A percentile compares a stretch with the other conserved stretches of the same genome.
These are phyloP conservation scores for Schizophyllum amplum DNA, from an alignment of 1,284 basidiomycete species.

Conservation along the genomic window DNA sequence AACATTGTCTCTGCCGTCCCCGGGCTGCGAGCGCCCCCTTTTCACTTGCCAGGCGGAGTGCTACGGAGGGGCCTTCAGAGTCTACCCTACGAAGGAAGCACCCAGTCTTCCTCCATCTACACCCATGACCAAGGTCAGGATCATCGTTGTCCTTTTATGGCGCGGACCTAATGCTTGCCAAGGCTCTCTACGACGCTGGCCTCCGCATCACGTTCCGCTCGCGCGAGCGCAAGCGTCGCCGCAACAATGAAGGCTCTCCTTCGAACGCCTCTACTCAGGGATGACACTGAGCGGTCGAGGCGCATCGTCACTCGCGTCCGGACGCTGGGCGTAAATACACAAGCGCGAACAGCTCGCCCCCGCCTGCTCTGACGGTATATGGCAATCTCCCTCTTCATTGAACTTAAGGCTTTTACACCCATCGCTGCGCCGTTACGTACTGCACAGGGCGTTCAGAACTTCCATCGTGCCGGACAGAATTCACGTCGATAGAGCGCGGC, in stretches of 20 bases:
- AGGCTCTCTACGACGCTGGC: not conserved
- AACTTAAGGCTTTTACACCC: not conserved
- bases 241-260: not conserved
- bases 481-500: not conserved
- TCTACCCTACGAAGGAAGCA: not conserved
- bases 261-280: not conserved
- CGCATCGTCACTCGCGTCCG: too few species aligned
- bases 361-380: too few species aligned
- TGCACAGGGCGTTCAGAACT: not conserved
- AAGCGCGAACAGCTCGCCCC: too few species aligned
- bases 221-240: not conserved
- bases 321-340: too few species aligned
- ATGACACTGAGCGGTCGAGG: not conserved
- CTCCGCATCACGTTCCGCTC: not conserved
- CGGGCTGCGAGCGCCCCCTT: not conserved
- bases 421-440: not conserved
- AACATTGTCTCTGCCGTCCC: not conserved
- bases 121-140: not conserved
- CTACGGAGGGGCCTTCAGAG: not conserved
- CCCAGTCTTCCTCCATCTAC: not conserved
- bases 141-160: not conserved
- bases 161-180: not conserved
- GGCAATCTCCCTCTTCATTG: too few species aligned
- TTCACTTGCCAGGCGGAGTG: not conserved
- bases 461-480: not conserved